Base-by-base conservation (phyloP, 2,329 filamentous ascomycete species). In the Penicillium thymicola region DNA sequence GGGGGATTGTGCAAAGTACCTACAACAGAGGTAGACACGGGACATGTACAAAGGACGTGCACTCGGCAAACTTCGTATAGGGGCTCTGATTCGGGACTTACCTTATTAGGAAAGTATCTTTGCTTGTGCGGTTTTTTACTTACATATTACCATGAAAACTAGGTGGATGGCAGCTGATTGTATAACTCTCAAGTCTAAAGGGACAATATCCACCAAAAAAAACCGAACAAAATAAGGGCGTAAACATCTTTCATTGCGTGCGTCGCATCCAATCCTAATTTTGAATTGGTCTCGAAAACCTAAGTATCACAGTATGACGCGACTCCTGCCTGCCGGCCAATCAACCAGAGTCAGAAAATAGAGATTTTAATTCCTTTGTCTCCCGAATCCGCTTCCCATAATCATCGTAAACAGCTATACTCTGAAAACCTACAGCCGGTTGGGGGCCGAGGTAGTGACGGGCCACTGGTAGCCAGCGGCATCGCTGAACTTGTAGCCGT, bases 401-500 rank as follows among this genome's bases (percentile, higher is more conserved):
- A 58, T 62, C 61, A 54, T 66, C 63, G 56, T 66, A 62, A 66
- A 64, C 59, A 63, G 57, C 55, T 59, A 41, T 47, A 48, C 30
- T 37, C 41, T 42, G 37, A 52, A 36, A 36, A 34, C 63, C 85
- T 87, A 95, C 82, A 95, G 85, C 82, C 92, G 92, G 82, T 90
- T 92, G 57, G 85, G 85, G 56, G 82, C 80, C 62, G 86, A 86
- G 57, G 89, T 65, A 34, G 64, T 90, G 57, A 90, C 89, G 36
- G 91, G 90, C 92, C 92, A 97, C 78, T 96, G 91, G 80, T 96
- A 96, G 55, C 92, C 92, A 66, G 92, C 90, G 60, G 92, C 91
- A 70, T 99, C 94, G 73, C 90, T 95, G 82, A 99, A 99, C 78
- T 96, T 97, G 84, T 99, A 99, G 63, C 94, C 94, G 74, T 96